Percentiles rank a stretch among this genome's conserved stretches.
These are phyloP conservation scores for Chloris gayana DNA, from an alignment of 176 grass and related monocot genomes.

Conservation along the genomic window DNA sequence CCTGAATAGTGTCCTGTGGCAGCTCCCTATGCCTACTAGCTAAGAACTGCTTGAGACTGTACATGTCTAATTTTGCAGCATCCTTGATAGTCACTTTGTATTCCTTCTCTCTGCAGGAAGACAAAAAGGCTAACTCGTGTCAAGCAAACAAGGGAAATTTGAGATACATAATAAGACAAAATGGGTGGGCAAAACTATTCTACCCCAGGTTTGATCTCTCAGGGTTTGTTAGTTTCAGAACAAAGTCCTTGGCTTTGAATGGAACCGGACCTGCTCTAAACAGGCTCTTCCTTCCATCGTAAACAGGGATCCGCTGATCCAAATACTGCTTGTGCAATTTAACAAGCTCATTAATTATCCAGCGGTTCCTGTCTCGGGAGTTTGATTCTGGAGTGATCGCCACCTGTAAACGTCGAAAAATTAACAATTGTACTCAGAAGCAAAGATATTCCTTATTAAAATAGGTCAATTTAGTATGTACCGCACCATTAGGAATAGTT, in stretches of 20 bases:
- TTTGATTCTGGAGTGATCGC: constrained; percentile 42
- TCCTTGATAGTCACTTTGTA: constrained; percentile 60
- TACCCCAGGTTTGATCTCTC: constrained; percentile 25
- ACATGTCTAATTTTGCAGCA: constrained; percentile 43
- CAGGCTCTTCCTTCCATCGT: constrained; percentile 60
- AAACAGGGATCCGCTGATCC: constrained; percentile 44
- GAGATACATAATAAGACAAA: neutral
- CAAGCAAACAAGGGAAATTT: neutral
- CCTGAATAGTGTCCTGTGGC: constrained; percentile 72
- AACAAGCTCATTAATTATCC: constrained; percentile 45
- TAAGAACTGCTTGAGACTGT: constrained; percentile 56
- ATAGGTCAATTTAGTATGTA: no score
- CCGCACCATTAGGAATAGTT: no score
- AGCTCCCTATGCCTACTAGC: constrained; percentile 43
- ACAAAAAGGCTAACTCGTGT: neutral
- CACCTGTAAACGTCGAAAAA: constrained; percentile 32
- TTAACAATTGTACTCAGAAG: neutral
- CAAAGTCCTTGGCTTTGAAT: constrained; percentile 53
- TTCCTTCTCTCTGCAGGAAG: constrained; percentile 40
- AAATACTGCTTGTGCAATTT: constrained; percentile 25
- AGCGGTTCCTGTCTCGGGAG: constrained; percentile 39
- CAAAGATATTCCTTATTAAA: neutral
- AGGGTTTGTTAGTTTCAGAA: constrained; percentile 43
- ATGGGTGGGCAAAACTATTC: neutral
- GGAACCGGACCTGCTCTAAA: constrained; percentile 67